phyloP scores from a whole-genome alignment of 371 early-diverging fungal genomes.

The Coemansia sp. region DNA sequence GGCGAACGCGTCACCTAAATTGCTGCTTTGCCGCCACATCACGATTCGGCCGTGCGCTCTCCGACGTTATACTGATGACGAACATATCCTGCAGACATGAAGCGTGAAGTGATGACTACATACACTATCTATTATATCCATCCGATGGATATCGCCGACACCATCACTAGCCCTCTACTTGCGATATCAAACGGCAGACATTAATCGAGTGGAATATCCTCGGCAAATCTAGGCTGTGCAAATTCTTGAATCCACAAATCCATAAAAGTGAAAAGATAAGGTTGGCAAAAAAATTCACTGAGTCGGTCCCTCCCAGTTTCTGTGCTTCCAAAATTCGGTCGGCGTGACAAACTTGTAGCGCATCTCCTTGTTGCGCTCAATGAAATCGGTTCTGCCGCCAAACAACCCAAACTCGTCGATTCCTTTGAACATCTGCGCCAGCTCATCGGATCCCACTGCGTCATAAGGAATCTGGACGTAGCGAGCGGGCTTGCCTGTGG shows the following conservation, averaged over 20 bases:
- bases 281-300: slow-evolving; percentile 3
- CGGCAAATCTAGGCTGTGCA: background rate
- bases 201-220: background rate
- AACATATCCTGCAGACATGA: no score
- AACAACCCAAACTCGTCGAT: slow-evolving; percentile 37
- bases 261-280: no score
- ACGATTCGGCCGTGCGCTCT: no score
- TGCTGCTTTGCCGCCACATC: no score
- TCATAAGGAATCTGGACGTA: slow-evolving; percentile 23
- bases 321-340: slow-evolving; percentile 32
- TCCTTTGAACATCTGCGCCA: slow-evolving; percentile 26
- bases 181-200: background rate
- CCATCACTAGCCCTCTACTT: background rate
- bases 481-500: slow-evolving; percentile 29
- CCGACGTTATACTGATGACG: no score
- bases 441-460: slow-evolving; percentile 4
- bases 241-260: no score
- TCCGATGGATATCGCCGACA: background rate
- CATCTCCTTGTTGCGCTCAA: slow-evolving; percentile 34
- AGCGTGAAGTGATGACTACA: background rate
- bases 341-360: slow-evolving; percentile 27
- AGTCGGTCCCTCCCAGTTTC: slow-evolving; percentile 25
- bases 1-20: background rate
- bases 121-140: background rate
- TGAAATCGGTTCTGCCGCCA: slow-evolving; percentile 27